These are phyloP conservation scores for Monilinia fructicola DNA, from an alignment of 2,329 filamentous ascomycete species.

Conservation along the genomic window DNA sequence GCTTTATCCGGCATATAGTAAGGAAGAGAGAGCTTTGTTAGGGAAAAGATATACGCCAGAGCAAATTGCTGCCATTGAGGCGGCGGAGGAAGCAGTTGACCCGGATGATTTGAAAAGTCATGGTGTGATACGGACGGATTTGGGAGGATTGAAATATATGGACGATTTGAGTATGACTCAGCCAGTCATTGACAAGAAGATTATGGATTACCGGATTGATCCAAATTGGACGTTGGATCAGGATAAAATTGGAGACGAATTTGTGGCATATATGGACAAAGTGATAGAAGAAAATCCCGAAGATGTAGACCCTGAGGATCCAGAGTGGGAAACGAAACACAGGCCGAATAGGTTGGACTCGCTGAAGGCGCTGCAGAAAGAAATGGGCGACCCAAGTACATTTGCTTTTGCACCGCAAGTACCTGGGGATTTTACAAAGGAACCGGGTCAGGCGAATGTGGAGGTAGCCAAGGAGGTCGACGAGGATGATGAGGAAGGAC, in stretches of 20 bases:
- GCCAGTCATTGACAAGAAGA: slow-evolving; percentile 73
- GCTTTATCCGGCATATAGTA: slow-evolving; percentile 63
- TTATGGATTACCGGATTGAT: slow-evolving; percentile 42
- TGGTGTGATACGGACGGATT: slow-evolving; percentile 69
- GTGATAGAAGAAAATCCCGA: slow-evolving; percentile 28
- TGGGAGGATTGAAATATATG: slow-evolving; percentile 70
- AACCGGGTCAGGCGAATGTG: slow-evolving; percentile 21
- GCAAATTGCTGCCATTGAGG: slow-evolving; percentile 79
- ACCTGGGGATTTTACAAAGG: slow-evolving; percentile 31
- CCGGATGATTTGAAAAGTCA: slow-evolving; percentile 72
- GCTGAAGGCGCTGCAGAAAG: slow-evolving; percentile 31
- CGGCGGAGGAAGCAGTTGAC: slow-evolving; percentile 75
- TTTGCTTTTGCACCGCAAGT: slow-evolving; percentile 33
- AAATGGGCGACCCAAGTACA: slow-evolving; percentile 30
- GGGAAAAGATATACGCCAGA: slow-evolving; percentile 70
- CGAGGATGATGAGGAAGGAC: slow-evolving; percentile 29
- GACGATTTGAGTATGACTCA: slow-evolving; percentile 80
- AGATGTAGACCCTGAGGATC: slow-evolving; percentile 26
- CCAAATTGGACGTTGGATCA: slow-evolving; percentile 51
- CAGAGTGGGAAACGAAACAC: slow-evolving; percentile 18
- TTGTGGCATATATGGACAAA: slow-evolving; percentile 48
- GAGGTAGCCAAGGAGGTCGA: slow-evolving; percentile 24
- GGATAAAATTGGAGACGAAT: slow-evolving; percentile 61
- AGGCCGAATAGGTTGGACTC: slow-evolving; percentile 30
- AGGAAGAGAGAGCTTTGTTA: slow-evolving; percentile 63